A percentile compares a stretch with the other conserved stretches of the same genome.
Evolutionary conservation across 108 stramenopile genomes (phyloP).

Genomic region (Skeletonema potamos): DNA sequence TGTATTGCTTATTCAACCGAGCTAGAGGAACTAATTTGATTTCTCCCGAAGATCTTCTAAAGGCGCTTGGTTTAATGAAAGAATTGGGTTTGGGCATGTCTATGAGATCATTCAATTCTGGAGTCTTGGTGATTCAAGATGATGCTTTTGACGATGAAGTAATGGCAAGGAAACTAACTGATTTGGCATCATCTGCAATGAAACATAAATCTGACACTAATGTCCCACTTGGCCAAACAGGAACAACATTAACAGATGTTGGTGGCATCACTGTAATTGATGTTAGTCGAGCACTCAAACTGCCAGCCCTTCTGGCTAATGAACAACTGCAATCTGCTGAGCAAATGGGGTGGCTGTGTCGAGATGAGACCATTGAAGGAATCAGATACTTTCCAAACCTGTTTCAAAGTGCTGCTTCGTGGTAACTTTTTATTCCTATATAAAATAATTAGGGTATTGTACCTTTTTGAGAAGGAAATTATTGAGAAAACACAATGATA

Average conservation of each 20-base stretch:
- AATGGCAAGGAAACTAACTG: constrained; percentile 59
- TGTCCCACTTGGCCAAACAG: too few species aligned
- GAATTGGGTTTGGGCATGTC: constrained; percentile 78
- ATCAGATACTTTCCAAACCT: constrained; percentile 84
- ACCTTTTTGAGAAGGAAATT: too few species aligned
- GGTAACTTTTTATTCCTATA: too few species aligned
- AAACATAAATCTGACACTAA: not conserved
- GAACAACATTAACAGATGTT: too few species aligned
- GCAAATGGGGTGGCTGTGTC: constrained; percentile 71
- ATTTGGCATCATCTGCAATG: constrained; percentile 40
- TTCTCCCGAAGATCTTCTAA: constrained; percentile 92
- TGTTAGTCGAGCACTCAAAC: constrained; percentile 57
- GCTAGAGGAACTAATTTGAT: constrained; percentile 95
- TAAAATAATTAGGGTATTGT: too few species aligned
- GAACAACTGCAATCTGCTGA: constrained; percentile 87
- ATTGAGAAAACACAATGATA: too few species aligned
- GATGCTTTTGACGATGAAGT: constrained; percentile 57
- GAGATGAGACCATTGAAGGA: constrained; percentile 84
- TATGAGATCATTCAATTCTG: constrained; percentile 76
- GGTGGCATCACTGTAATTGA: constrained; percentile 63
- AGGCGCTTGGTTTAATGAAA: constrained; percentile 71
- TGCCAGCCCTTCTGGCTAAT: constrained; percentile 76
- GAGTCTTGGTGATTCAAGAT: constrained; percentile 87
- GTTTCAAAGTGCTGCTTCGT: constrained; percentile 38
- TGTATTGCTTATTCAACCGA: constrained; percentile 90